A percentile compares a stretch with the other conserved stretches of the same genome.
Conservation (phyloP, 129 eudicot species). For the Arctium minus region DNA sequence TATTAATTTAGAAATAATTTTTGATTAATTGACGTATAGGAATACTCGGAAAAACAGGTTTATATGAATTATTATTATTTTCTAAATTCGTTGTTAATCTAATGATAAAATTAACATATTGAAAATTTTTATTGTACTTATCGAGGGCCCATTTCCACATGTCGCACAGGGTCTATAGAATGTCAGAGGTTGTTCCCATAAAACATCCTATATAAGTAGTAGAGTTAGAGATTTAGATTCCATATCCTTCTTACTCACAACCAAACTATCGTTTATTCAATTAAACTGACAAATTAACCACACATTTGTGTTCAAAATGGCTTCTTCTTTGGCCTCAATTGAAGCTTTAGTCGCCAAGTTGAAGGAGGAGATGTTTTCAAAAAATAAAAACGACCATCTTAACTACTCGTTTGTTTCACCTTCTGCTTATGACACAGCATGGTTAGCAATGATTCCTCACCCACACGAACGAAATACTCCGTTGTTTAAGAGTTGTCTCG, state of each 20-base stretch:
- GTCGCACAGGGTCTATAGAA: no score
- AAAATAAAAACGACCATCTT: background rate
- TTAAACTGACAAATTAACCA: background rate
- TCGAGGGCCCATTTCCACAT: no score
- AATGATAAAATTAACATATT: no score
- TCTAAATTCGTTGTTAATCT: no score
- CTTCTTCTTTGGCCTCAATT: constrained; percentile 32
- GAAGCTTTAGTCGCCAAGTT: constrained; percentile 30
- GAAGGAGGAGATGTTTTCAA: constrained; percentile 36
- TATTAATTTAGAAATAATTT: no score
- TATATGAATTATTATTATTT: no score
- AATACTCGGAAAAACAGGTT: no score
- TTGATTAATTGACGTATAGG: no score
- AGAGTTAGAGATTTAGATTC: background rate
- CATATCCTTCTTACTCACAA: background rate
- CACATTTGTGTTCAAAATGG: background rate
- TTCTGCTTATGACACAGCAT: constrained; percentile 60
- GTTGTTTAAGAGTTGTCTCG: constrained; percentile 39
- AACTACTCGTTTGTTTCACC: constrained; percentile 32
- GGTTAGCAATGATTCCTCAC: constrained; percentile 61
- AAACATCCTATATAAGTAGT: background rate
- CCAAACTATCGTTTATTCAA: background rate
- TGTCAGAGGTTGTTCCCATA: background rate
- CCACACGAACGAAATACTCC: constrained; percentile 11
- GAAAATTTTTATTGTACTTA: no score